A percentile compares a stretch with the other conserved stretches of the same genome.
These are phyloP conservation scores for Rhazya stricta DNA, from an alignment of 257 asterid species.

Conservation along the genomic window DNA sequence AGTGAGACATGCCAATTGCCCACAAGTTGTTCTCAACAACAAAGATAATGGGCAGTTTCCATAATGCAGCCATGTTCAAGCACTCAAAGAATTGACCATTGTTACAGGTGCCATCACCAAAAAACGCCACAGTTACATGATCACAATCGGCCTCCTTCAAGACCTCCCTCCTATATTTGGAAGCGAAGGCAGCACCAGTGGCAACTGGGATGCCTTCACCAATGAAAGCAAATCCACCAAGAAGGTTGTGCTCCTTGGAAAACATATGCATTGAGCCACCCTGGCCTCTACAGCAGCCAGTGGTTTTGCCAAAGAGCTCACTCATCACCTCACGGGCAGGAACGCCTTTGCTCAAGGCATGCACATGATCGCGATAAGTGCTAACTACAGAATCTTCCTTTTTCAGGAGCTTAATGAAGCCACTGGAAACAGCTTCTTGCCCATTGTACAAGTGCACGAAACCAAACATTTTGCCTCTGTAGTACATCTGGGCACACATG, in stretches of 20 bases:
- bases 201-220: slow-evolving; percentile 98
- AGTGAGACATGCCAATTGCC: slow-evolving; percentile 99
- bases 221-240: slow-evolving; percentile 94
- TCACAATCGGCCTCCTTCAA: slow-evolving; percentile 76
- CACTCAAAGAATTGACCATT: slow-evolving; percentile 97
- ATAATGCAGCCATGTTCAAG: slow-evolving; percentile 94
- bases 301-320: slow-evolving; percentile 95
- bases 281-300: slow-evolving; percentile 98
- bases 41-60: slow-evolving; percentile 92
- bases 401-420: slow-evolving; percentile 88
- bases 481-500: slow-evolving; percentile 99
- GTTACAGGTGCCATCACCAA: slow-evolving; percentile 95
- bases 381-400: slow-evolving; percentile 81
- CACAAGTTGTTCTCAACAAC: slow-evolving; percentile 97
- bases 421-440: slow-evolving; percentile 96
- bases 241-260: slow-evolving; percentile 90
- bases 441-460: slow-evolving; percentile 94
- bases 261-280: slow-evolving; percentile 99
- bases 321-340: slow-evolving; percentile 95
- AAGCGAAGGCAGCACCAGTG: slow-evolving; percentile 88
- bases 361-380: slow-evolving; percentile 94
- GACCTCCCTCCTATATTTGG: slow-evolving; percentile 82
- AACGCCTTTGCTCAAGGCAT: slow-evolving; percentile 94
- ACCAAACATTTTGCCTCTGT: slow-evolving; percentile 98
- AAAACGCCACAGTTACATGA: slow-evolving; percentile 84